Conservation (phyloP, 1,139 yeast species). For the Taiozyma onychis region DNA sequence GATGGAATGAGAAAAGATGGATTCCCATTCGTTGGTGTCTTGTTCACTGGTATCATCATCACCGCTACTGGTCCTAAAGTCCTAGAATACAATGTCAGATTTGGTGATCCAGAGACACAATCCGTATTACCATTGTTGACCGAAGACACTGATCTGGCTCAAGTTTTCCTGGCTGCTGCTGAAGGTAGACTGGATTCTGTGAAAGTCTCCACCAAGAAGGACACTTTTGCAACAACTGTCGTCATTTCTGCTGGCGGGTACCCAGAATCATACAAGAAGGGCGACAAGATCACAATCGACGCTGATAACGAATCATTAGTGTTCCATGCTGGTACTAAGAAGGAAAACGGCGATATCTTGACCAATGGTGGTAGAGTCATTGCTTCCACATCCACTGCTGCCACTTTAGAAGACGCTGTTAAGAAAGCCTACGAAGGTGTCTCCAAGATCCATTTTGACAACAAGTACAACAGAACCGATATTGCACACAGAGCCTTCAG, state of each 20-base stretch:
- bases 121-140: slow-evolving; percentile 84
- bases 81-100: slow-evolving; percentile 93
- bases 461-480: slow-evolving; percentile 82
- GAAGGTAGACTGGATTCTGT: slow-evolving; percentile 92
- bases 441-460: slow-evolving; percentile 61
- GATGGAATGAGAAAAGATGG: slow-evolving; percentile 97
- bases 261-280: slow-evolving; percentile 82
- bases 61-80: slow-evolving; percentile 85
- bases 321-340: slow-evolving; percentile 91
- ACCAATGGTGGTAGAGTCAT: slow-evolving; percentile 97
- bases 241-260: slow-evolving; percentile 97
- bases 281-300: slow-evolving; percentile 69
- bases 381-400: slow-evolving; percentile 85
- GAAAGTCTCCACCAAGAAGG: slow-evolving; percentile 51
- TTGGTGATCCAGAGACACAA: slow-evolving; percentile 99
- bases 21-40: slow-evolving; percentile 89
- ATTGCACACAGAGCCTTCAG: slow-evolving; percentile 96
- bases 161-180: slow-evolving; percentile 88
- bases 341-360: slow-evolving; percentile 50
- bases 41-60: slow-evolving; percentile 96
- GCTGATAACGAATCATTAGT: slow-evolving; percentile 41
- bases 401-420: slow-evolving; percentile 73
- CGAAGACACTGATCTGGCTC: slow-evolving; percentile 84
- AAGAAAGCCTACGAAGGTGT: slow-evolving; percentile 84
- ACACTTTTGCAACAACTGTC: slow-evolving; percentile 79